Evolutionary conservation across 176 grass and related monocot genomes (phyloP).

Genomic region (Hsuehochloa calcarea): DNA sequence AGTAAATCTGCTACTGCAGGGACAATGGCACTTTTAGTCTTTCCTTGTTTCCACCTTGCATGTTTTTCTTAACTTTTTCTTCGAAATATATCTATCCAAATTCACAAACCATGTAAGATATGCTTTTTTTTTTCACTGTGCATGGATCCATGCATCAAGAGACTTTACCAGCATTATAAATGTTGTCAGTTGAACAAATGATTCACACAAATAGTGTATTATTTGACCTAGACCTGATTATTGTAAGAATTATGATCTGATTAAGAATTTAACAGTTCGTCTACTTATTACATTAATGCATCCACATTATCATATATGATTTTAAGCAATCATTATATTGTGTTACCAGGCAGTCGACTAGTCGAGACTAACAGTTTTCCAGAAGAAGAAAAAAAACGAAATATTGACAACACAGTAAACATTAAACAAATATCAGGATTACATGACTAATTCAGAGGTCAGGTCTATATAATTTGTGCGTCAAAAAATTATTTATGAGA

Average conservation of each 20-base stretch:
- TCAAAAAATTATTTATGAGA: not conserved
- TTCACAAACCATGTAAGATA: not conserved
- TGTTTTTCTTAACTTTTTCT: not conserved
- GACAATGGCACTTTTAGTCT: not conserved
- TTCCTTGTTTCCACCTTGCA: not conserved
- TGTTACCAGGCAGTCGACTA: not conserved
- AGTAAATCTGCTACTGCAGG: not conserved
- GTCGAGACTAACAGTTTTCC: not conserved
- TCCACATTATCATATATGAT: not conserved
- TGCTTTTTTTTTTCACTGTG: not conserved
- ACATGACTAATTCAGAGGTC: not conserved
- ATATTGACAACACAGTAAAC: not conserved
- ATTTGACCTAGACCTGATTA: not conserved
- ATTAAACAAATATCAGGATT: not conserved
- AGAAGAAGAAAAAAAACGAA: not conserved
- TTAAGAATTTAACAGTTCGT: not conserved
- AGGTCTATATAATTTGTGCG: not conserved
- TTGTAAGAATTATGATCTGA: not conserved
- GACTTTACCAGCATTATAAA: not conserved
- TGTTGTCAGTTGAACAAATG: not conserved
- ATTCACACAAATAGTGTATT: not conserved
- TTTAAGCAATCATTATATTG: too few relatives aligned
- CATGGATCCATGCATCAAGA: not conserved
- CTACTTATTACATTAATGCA: not conserved
- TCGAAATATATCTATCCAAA: not conserved